phyloP scores from a whole-genome alignment of 306 rosid genomes.

The Acacia confusa region DNA sequence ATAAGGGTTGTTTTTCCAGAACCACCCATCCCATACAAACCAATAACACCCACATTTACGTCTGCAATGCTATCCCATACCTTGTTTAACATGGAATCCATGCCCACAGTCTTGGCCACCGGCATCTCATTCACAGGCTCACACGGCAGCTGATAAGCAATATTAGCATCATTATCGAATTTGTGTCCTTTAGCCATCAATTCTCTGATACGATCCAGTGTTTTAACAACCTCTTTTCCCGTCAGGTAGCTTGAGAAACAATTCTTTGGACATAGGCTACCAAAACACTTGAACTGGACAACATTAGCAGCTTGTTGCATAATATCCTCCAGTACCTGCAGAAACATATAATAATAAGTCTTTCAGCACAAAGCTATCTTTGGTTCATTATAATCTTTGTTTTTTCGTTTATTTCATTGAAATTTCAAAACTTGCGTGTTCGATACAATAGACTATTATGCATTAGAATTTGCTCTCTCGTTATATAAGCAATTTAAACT shows the following conservation, averaged over 20 bases:
- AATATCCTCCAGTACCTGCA: not conserved
- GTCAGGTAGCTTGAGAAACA: not conserved
- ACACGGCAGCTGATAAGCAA: not conserved
- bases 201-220: not conserved
- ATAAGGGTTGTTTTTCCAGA: not conserved
- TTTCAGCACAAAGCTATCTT: not conserved
- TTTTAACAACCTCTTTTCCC: not conserved
- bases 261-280: not conserved
- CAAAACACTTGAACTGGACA: not conserved
- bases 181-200: not conserved
- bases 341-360: not conserved
- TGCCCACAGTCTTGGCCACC: not conserved
- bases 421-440: not conserved
- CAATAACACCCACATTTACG: not conserved
- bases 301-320: not conserved
- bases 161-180: not conserved
- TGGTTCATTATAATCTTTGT: no score
- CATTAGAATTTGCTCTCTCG: no score
- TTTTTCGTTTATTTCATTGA: not conserved
- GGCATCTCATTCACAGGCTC: not conserved
- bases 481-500: not conserved
- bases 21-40: constrained; percentile 1
- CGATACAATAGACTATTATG: no score
- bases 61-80: not conserved
- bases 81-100: not conserved